Base-by-base conservation (phyloP, 108 stramenopile genomes). In the Conticribra guillardii region DNA sequence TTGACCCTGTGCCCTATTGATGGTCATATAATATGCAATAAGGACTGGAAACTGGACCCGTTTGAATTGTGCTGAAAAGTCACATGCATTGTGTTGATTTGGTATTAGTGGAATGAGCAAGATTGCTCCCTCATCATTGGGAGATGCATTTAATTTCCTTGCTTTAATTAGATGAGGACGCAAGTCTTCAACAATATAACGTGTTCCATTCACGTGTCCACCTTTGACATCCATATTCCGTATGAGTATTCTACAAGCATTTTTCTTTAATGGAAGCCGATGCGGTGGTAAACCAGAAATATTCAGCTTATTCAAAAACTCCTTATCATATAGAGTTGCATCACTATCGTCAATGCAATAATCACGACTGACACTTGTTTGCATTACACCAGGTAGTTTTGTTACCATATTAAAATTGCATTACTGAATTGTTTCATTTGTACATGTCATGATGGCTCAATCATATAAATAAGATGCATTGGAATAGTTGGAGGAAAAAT, bases 401-500 rank as follows among this genome's bases (percentile, higher is more conserved):
- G 37, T 41, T 41, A 18, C 4, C 18, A 51, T 51, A 4, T 51
- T 51, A 21, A 4, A 51, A 21, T 18, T 51, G 17, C 18, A 18
- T 19, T 51, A 14, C 19, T 51, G 50, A 16, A 51, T 51, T 17
- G 50, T 51, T 19, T 51, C 18, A 4, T 51, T 51, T 51, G 50
- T 51, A n/a, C 9, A 44, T 24, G 70, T 50, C 59, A 71, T 52
- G 23, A 71, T 71, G 4, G 70, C 48, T 4, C 68, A 1, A 0
- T 31, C 18, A 2, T 2, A 0, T 1, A 61, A 57, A 52, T 71
- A 71, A 3, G n/a, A 14, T 48, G 48, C 16, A 23, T 71, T 31
- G 2, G 18, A 16, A 23, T 51, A 61, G 18, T 71, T 52, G 0
- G 0, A 19, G 9, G 16, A 1, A 44, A 71, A 71, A 26, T 71